Conservation (phyloP, 2,329 filamentous ascomycete genomes). For the Madurella mycetomatis region DNA sequence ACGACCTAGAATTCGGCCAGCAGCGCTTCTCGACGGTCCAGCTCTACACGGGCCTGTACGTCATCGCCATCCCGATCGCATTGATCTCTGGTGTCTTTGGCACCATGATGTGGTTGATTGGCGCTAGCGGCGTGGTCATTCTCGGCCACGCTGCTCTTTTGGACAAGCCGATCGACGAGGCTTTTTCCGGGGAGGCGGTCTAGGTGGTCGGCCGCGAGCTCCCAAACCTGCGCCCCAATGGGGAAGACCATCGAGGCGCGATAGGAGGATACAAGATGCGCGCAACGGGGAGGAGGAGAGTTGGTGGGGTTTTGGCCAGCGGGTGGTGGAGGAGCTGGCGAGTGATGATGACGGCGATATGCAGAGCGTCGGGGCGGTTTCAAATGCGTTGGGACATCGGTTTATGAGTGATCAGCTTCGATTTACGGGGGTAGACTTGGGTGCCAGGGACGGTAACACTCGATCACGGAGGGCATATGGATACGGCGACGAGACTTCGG, state of each 20-base stretch:
- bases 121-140: slow-evolving; percentile 88
- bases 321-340: slow-evolving; percentile 65
- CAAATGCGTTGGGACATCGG: slow-evolving; percentile 37
- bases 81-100: slow-evolving; percentile 79
- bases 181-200: slow-evolving; percentile 99
- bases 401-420: slow-evolving; percentile 57
- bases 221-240: slow-evolving; percentile 87
- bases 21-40: slow-evolving; percentile 84
- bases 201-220: slow-evolving; percentile 99
- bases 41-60: slow-evolving; percentile 83
- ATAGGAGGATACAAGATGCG: slow-evolving; percentile 55
- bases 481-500: slow-evolving; percentile 40
- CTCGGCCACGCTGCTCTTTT: slow-evolving; percentile 91
- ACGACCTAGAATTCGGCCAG: slow-evolving; percentile 80
- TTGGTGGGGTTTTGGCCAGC: slow-evolving; percentile 36
- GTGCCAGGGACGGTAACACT: slow-evolving; percentile 38
- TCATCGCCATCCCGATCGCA: slow-evolving; percentile 78
- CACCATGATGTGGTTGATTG: slow-evolving; percentile 91
- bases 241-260: slow-evolving; percentile 99
- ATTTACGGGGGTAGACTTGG: slow-evolving; percentile 58
- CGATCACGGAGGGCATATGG: slow-evolving; percentile 35
- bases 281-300: slow-evolving; percentile 44
- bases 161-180: slow-evolving; percentile 99
- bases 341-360: slow-evolving; percentile 54
- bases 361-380: slow-evolving; percentile 50